Evolutionary conservation across 2,329 filamentous ascomycete species (phyloP).

Genomic region (Huntiella bhutanensis): DNA sequence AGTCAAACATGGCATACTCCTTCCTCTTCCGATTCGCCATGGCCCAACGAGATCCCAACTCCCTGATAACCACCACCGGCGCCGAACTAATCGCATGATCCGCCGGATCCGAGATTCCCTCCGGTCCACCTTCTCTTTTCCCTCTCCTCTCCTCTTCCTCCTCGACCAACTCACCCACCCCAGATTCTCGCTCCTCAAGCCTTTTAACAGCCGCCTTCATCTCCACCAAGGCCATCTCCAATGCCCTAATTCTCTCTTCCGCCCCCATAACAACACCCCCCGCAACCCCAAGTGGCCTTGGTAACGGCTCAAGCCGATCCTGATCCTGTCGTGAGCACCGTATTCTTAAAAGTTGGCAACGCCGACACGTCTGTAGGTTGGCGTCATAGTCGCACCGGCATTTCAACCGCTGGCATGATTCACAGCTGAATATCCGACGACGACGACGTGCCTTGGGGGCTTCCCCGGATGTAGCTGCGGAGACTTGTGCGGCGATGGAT

Average conservation of each 20-base stretch:
- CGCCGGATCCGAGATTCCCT: conserved; percentile 10
- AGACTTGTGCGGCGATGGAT: conserved; percentile 7
- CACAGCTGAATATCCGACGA: conserved; percentile 9
- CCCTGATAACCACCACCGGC: conserved; percentile 10
- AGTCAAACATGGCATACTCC: conserved; percentile 11
- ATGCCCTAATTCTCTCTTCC: conserved; percentile 1
- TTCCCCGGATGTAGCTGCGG: conserved; percentile 2
- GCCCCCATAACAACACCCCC: too few species aligned
- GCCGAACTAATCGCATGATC: conserved; percentile 11
- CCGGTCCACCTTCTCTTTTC: conserved; percentile 4
- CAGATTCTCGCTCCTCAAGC: too few species aligned
- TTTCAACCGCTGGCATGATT: conserved; percentile 10
- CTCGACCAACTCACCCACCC: too few species aligned
- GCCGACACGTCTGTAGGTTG: conserved; percentile 8
- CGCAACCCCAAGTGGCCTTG: not conserved
- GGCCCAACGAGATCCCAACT: conserved; percentile 10
- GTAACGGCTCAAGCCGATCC: conserved; percentile 8
- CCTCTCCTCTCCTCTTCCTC: not conserved
- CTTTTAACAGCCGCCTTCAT: not conserved
- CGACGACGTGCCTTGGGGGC: conserved; percentile 7
- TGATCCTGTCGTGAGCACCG: conserved; percentile 11
- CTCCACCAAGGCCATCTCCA: conserved; percentile 3
- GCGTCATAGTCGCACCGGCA: conserved; percentile 10
- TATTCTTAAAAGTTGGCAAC: conserved; percentile 10
- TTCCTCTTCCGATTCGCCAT: conserved; percentile 11